Base-by-base conservation (phyloP, 2,329 filamentous ascomycete species). In the Aurifilum marmelostoma region DNA sequence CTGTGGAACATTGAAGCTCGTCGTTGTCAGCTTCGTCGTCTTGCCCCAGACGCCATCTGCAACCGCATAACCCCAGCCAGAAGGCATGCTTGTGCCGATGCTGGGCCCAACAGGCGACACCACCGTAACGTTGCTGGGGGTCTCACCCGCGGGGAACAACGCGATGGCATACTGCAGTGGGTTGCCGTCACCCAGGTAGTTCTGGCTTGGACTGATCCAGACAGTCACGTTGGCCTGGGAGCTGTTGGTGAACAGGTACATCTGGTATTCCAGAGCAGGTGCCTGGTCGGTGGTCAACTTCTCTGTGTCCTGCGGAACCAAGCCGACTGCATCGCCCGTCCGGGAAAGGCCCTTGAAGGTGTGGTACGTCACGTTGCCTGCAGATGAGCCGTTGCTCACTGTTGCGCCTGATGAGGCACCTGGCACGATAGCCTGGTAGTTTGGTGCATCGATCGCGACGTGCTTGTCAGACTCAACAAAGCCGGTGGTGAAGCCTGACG, bases 401-500 rank as follows among this genome's bases (percentile, higher is more conserved):
- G 73, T 74, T 14, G 71, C 67, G 69, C 66, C 72, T n/a, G 69
- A 47, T 0, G 73, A 71, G 0, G 79, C 75, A 21, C 74, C 73
- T 1, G 73, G 71, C 66, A 80, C 67, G 70, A 84, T 76, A 73
- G 80, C 75, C 76, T 86, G 79, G 76, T 83, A 85, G 71, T 88
- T 83, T 1, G 82, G 80, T 0, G 82, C 87, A 69, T 88, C 83
- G 61, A 89, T 87, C 16, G 86, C 79, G 29, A 89, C 79, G 66
- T 84, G 80, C n/a, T 81, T 79, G 73, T 91, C 88, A 0, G 85
- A 85, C 77, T 92, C 89, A 60, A 91, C 82, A 71, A 89, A 91
- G 3, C 89, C 89, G 39, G 78, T 69, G 9, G 78, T 81, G 76
- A 90, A 91, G 66, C 79, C 81, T 1, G 79, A 74, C 0, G 88